Evolutionary conservation across 306 rosid genomes (phyloP).

Genomic region (Betula pendula): DNA sequence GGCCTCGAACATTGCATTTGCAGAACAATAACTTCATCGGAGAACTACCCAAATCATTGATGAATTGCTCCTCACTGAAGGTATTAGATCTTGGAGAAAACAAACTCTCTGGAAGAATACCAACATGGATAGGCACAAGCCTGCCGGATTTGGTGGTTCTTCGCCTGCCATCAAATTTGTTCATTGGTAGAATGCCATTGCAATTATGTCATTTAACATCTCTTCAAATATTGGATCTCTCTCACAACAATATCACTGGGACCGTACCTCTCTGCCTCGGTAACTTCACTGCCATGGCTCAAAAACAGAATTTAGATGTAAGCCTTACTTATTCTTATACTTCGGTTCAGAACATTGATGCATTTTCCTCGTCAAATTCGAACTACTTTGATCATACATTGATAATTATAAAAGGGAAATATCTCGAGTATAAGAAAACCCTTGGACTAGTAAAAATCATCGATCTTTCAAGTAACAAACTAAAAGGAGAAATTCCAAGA

Average conservation of each 20-base stretch:
- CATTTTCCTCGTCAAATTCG: no score
- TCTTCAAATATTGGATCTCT: constrained; percentile 19
- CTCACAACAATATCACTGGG: constrained; percentile 6
- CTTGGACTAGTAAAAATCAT: no score
- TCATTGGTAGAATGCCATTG: constrained; percentile 22
- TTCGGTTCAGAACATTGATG: no score
- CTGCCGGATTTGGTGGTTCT: constrained; percentile 12
- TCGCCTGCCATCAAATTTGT: constrained; percentile 12
- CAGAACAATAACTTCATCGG: background rate
- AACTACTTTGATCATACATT: no score
- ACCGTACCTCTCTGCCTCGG: constrained; percentile 11
- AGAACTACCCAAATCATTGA: constrained; percentile 3
- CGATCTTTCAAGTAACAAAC: no score
- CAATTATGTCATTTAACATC: background rate
- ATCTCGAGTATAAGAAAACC: no score
- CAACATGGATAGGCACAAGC: constrained; percentile 24
- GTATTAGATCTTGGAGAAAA: constrained; percentile 34
- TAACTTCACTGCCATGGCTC: constrained; percentile 18
- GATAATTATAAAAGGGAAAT: no score
- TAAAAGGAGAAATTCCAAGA: no score
- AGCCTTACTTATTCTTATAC: no score
- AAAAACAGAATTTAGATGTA: background rate
- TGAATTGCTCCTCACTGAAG: background rate
- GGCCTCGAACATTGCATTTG: background rate
- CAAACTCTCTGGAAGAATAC: constrained; percentile 25